Evolutionary conservation across 192 early-diverging fungal genomes (phyloP).

Genomic region (Thoreauomyces humboldtii): DNA sequence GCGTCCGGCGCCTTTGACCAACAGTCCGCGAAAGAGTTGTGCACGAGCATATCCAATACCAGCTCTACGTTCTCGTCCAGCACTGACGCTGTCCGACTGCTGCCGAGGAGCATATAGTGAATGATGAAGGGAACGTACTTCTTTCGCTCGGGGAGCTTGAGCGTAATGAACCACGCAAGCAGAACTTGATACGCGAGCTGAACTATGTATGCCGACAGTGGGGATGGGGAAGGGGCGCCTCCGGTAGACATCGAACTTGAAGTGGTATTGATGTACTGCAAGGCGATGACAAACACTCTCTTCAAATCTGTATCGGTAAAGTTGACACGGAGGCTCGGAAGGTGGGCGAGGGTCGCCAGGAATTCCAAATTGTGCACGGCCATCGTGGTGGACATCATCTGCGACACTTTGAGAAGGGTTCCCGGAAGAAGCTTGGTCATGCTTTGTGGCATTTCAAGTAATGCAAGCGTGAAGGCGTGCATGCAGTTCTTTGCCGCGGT

Average conservation of each 20-base stretch:
- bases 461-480: slow-evolving; percentile 73
- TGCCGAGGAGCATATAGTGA: slow-evolving; percentile 35
- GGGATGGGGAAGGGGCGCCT: neutral
- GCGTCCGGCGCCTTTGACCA: slow-evolving; percentile 53
- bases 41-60: slow-evolving; percentile 90
- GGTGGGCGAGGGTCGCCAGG: slow-evolving; percentile 78
- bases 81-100: neutral
- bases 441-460: slow-evolving; percentile 76
- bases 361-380: slow-evolving; percentile 89
- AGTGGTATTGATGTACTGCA: slow-evolving; percentile 71
- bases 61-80: slow-evolving; percentile 88
- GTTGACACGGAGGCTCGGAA: slow-evolving; percentile 75
- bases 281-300: slow-evolving; percentile 85
- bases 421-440: slow-evolving; percentile 71
- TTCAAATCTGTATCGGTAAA: slow-evolving; percentile 78
- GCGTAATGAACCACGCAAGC: slow-evolving; percentile 81
- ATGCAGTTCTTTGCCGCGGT: slow-evolving; percentile 76
- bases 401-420: slow-evolving; percentile 73
- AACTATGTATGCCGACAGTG: slow-evolving; percentile 65
- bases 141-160: slow-evolving; percentile 69
- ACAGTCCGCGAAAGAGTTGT: slow-evolving; percentile 76
- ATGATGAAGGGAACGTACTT: slow-evolving; percentile 82
- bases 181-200: slow-evolving; percentile 94
- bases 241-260: neutral
- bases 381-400: slow-evolving; percentile 74